These are phyloP conservation scores for Boletus eberwhitei DNA, from an alignment of 768 basidiomycete species.

Conservation along the genomic window DNA sequence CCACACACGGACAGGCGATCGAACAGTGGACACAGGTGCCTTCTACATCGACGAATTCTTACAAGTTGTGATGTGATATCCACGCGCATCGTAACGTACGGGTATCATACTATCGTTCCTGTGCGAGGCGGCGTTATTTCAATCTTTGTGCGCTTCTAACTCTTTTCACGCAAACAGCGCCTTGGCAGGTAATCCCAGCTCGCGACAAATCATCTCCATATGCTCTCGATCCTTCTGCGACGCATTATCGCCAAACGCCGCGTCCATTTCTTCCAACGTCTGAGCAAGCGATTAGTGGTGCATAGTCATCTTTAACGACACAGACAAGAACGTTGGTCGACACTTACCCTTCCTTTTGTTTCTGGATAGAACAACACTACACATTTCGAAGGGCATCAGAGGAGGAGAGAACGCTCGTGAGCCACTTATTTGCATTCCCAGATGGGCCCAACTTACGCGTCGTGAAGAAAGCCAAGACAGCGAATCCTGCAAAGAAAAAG, in stretches of 20 bases:
- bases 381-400: too few relatives aligned
- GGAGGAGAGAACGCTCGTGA: background rate
- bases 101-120: background rate
- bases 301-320: too few relatives aligned
- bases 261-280: constrained; percentile 35
- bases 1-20: too few relatives aligned
- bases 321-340: background rate
- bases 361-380: constrained; percentile 29
- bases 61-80: too few relatives aligned
- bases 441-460: constrained; percentile 16
- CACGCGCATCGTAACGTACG: too few relatives aligned
- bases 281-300: constrained; percentile 2
- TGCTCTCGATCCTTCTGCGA: constrained; percentile 26
- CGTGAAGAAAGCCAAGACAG: constrained; percentile 28
- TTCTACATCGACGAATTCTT: too few relatives aligned
- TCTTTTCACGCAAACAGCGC: constrained; percentile 17
- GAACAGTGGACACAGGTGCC: too few relatives aligned
- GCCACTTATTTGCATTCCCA: background rate
- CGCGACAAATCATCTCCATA: constrained; percentile 26
- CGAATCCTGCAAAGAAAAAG: constrained; percentile 28
- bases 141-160: background rate
- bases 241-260: constrained; percentile 29
- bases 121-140: too few relatives aligned
- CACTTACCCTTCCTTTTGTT: constrained; percentile 32
- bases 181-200: constrained; percentile 27